phyloP scores from a whole-genome alignment of 805 yeast genomes.

The Yamadazyma endophytica region DNA sequence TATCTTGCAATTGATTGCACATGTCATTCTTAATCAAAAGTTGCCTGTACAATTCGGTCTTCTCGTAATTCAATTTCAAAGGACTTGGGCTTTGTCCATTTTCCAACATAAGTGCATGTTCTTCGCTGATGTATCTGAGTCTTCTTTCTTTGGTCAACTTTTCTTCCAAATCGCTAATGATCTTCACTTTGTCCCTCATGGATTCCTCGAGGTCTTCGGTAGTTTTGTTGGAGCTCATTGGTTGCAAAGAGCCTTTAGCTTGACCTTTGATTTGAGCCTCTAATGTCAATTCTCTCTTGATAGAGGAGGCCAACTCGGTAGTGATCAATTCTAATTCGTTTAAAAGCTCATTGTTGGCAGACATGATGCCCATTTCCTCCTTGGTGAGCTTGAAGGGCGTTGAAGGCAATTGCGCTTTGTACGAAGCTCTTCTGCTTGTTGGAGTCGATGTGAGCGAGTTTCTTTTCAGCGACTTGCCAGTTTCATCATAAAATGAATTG shows the following conservation, averaged over 20 bases:
- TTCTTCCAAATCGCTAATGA: slow-evolving; percentile 50
- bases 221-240: neutral
- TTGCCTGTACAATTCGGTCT: slow-evolving; percentile 47
- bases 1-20: slow-evolving; percentile 44
- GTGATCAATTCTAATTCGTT: slow-evolving; percentile 67
- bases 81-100: slow-evolving; percentile 50
- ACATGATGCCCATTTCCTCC: slow-evolving; percentile 60
- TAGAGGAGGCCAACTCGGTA: slow-evolving; percentile 67
- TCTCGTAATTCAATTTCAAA: slow-evolving; percentile 53
- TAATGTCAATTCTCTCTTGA: slow-evolving; percentile 61
- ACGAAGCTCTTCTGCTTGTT: slow-evolving; percentile 2
- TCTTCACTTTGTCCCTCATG: slow-evolving; percentile 27
- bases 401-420: slow-evolving; percentile 6
- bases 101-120: slow-evolving; percentile 55
- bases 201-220: slow-evolving; percentile 41
- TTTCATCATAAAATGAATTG: slow-evolving; percentile 8
- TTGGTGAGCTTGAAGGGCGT: slow-evolving; percentile 39
- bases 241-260: neutral
- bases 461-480: slow-evolving; percentile 9
- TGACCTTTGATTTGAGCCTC: slow-evolving; percentile 39
- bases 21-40: slow-evolving; percentile 46
- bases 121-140: slow-evolving; percentile 67
- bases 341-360: slow-evolving; percentile 53
- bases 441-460: slow-evolving; percentile 9
- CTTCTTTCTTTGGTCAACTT: slow-evolving; percentile 61